These are phyloP conservation scores for Sonneratia caseolaris DNA, from an alignment of 345 rosid species.

Conservation along the genomic window DNA sequence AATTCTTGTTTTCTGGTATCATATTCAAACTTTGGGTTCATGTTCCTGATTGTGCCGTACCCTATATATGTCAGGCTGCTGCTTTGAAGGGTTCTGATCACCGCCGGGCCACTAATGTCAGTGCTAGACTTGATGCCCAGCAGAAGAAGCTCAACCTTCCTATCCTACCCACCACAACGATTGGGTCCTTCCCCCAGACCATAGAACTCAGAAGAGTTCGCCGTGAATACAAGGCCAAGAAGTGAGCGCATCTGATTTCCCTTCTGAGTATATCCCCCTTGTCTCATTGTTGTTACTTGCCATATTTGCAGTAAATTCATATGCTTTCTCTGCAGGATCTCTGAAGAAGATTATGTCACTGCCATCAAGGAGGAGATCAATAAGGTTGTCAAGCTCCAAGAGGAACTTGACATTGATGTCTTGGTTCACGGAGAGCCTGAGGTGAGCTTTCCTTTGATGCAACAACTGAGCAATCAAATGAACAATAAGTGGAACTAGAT, in stretches of 20 bases:
- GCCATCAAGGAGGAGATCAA: conserved; percentile 56
- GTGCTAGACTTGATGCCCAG: no score
- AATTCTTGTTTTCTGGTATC: no score
- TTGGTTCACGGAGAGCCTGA: conserved; percentile 98
- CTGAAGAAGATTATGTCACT: conserved; percentile 68
- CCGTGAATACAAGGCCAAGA: conserved; percentile 22
- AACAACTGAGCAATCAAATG: no score
- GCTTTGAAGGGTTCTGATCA: conserved; percentile 58
- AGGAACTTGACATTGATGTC: conserved; percentile 78
- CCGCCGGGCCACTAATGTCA: no score
- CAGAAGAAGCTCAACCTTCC: no score
- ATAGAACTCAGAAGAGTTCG: no score
- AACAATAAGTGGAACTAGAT: no score
- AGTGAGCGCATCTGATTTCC: conserved; percentile 33
- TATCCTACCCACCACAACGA: no score
- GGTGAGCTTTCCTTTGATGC: conserved; percentile 27
- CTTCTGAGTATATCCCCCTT: neutral
- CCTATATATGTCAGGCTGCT: conserved; percentile 34
- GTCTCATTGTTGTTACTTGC: neutral
- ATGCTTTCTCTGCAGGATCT: conserved; percentile 37
- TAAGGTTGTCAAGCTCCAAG: no score
- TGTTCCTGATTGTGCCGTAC: no score
- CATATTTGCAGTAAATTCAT: neutral
- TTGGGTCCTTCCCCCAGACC: no score
- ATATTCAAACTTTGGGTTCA: no score